phyloP scores from a whole-genome alignment of 768 basidiomycete genomes.

The Tubosaeta sp. region DNA sequence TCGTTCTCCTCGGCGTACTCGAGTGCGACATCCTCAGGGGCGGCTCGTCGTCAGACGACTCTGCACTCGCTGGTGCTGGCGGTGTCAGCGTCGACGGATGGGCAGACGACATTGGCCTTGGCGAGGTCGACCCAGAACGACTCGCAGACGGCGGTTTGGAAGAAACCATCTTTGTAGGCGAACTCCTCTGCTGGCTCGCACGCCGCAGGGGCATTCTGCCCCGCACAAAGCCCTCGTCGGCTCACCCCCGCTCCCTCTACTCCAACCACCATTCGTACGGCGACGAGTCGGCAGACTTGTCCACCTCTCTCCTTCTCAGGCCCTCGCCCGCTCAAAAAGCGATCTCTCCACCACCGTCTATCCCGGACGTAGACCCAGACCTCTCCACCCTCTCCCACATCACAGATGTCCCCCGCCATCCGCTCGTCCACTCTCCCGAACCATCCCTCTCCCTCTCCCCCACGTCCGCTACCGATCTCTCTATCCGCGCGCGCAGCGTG shows the following conservation, averaged over 20 bases:
- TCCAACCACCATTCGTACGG: slow-evolving; percentile 18
- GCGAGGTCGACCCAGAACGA: slow-evolving; percentile 57
- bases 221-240: slow-evolving; percentile 2
- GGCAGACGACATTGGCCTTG: slow-evolving; percentile 56
- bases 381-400: slow-evolving; percentile 22
- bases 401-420: slow-evolving; percentile 28
- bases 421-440: slow-evolving; percentile 30
- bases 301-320: slow-evolving; percentile 22
- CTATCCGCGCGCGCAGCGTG: slow-evolving; percentile 28
- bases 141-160: slow-evolving; percentile 63
- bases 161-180: slow-evolving; percentile 62
- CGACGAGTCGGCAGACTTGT: slow-evolving; percentile 19
- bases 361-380: not conserved
- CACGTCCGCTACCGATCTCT: slow-evolving; percentile 32
- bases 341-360: not conserved
- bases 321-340: slow-evolving; percentile 14
- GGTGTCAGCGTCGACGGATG: slow-evolving; percentile 28
- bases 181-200: slow-evolving; percentile 69
- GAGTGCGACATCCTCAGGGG: slow-evolving; percentile 57
- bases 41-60: slow-evolving; percentile 40
- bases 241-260: slow-evolving; percentile 14
- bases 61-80: slow-evolving; percentile 11
- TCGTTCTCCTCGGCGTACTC: slow-evolving; percentile 71
- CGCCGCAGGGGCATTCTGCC: slow-evolving; percentile 36
- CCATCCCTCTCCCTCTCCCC: slow-evolving; percentile 31